Evolutionary conservation across 139 green algal species (phyloP), one percentile per base, ranked within the genome.

Genomic region (Coccomyxa sp.): DNA sequence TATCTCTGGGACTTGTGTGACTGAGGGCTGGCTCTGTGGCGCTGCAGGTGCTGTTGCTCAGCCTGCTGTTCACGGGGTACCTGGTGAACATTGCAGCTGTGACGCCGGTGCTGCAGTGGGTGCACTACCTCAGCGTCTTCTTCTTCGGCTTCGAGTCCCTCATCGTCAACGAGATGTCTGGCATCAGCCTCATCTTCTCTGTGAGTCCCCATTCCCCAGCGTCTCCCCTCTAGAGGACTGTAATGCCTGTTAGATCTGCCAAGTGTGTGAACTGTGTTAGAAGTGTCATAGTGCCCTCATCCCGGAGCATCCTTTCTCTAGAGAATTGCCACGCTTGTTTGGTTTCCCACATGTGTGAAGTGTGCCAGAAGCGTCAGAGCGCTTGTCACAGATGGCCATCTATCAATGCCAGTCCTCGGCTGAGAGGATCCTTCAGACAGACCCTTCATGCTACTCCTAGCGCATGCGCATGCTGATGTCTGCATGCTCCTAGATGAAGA

Each of bases 41-140:
- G 50, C 27, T 18, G 18, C 50, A 64, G 50, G 50, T 95, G 72
- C 83, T 96, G 77, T 87, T 97, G 34, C 39, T 93, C 8, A 88
- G 82, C 12, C 87, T 94, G 41, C 86, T 97, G 27, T 92, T 96
- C 73, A 74, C 50, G 16, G 91, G 91, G 36, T 92, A 93, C 82
- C 82, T 94, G 24, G 88, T 87, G 37, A 92, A 93, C 79, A 82
- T 86, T 77, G 74, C 37, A 29, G 76, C 75, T 74, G 91, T 94
- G 33, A 77, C 83, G 34, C 75, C 69, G 8, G 78, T 55, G 86
- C 79, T 95, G 38, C 34, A 82, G 1, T 95, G 90, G 90, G 74
- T 92, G 31, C 83, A 79, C 50, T 95, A 86, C 72, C 33, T 93
- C 4, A 86, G 78, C 27, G 72, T 86, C 37, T 90, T 93, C 71